Conservation (phyloP, 371 early-diverging fungal species). For the Scutellospora calospora region DNA sequence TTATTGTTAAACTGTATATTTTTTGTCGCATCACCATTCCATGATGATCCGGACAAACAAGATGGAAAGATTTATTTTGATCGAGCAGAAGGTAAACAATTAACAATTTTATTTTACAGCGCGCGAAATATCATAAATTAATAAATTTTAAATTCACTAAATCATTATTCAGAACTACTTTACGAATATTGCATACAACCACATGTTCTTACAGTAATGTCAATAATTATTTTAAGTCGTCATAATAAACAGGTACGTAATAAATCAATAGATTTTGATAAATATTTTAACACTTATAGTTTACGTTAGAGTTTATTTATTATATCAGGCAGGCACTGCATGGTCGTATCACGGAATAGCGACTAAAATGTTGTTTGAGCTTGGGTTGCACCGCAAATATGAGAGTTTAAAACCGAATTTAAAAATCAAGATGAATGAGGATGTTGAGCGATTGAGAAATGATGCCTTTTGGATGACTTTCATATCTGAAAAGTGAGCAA, state of each 20-base stretch:
- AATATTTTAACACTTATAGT: not conserved
- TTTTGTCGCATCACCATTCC: conserved; percentile 37
- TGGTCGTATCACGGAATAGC: conserved; percentile 41
- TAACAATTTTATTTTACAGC: not conserved
- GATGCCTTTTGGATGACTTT: conserved; percentile 42
- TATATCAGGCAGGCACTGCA: not conserved
- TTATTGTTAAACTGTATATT: conserved; percentile 39
- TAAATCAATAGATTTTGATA: not conserved
- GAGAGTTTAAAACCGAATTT: not conserved
- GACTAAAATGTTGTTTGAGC: conserved; percentile 43
- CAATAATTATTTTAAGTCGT: conserved; percentile 30
- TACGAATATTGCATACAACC: conserved; percentile 41
- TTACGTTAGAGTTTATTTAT: not conserved
- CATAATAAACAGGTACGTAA: conserved; percentile 39
- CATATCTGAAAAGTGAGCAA: conserved; percentile 41
- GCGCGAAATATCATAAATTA: not conserved
- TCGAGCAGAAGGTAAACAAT: conserved; percentile 33
- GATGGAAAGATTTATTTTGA: conserved; percentile 39
- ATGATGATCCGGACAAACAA: conserved; percentile 36
- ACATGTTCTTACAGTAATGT: conserved; percentile 38
- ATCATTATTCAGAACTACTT: conserved; percentile 20
- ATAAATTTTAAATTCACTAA: not conserved
- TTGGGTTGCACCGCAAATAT: conserved; percentile 32
- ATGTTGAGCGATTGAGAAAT: conserved; percentile 29
- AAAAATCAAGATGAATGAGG: conserved; percentile 25